Base-by-base conservation (phyloP, 441 rosid species). In the Bruguiera hainesii region DNA sequence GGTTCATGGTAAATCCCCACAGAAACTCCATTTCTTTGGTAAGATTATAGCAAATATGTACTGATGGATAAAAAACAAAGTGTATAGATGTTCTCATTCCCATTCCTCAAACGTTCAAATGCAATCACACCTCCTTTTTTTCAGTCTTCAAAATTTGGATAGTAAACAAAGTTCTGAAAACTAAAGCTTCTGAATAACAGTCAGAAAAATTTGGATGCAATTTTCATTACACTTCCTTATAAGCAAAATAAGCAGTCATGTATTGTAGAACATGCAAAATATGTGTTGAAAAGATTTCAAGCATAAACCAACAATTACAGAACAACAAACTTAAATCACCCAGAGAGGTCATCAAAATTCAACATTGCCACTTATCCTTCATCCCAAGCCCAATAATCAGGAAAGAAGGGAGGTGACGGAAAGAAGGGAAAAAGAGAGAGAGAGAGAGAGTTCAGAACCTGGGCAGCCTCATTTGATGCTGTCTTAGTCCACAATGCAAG, bases 401-500 rank as follows among this genome's bases (percentile, higher is more conserved):
- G 48, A 11, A 42, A 42, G 46, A 11, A 2, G 46, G 46, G 15
- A 37, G 15, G 48, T 9, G 19, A 28, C 4, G 28, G 13, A 11
- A 23, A 23, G 23, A 23, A 23, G 23, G 56, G 8, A 28, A 20
- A 0, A 37, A 9, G 16, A 20, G 0, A 29, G 57, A 55, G 0
- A 29, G 57, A 55, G 49, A 28, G 23, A 26, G 9, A 46, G 33
- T 55, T 28, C 26, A 20, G 56, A 42, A 91, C 97, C 99, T 88
- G 98, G 20, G 82, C 89, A 75, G 97, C 81, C 81, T 91, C 94
- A 72, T 89, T 87, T 1, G 86, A 67, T 25, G 99, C 94, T 58
- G 89, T 86, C 75, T 87, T 91, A 13, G 99, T 94, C 98, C 99
- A 94, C 11, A 94, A 56, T 18, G 91, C 82, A 72, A 94, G 77